Evolutionary conservation across 306 rosid genomes (phyloP).

Genomic region (Casuarina cunninghamiana): DNA sequence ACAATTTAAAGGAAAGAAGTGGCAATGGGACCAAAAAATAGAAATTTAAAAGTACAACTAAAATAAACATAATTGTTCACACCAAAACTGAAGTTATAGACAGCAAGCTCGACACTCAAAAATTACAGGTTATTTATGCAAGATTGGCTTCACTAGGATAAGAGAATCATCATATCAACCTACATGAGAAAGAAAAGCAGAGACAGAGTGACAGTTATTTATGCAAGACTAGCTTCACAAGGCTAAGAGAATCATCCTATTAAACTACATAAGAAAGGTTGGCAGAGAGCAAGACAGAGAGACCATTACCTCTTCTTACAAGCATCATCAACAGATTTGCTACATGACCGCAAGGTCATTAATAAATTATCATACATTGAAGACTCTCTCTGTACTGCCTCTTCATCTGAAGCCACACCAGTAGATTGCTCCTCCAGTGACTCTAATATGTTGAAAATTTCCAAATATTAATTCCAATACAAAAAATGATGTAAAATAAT

Average conservation of each 20-base stretch:
- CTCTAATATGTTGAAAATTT: slow-evolving; percentile 18
- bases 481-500: neutral
- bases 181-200: too few relatives aligned
- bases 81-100: neutral
- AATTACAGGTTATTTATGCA: neutral
- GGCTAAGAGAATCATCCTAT: neutral
- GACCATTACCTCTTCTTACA: slow-evolving; percentile 41
- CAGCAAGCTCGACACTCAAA: neutral
- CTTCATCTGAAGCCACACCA: slow-evolving; percentile 20
- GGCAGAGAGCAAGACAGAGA: neutral
- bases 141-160: neutral
- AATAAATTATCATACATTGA: slow-evolving; percentile 43
- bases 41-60: neutral
- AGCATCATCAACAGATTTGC: slow-evolving; percentile 40
- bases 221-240: neutral
- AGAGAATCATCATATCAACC: neutral
- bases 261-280: neutral
- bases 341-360: slow-evolving; percentile 34
- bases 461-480: neutral
- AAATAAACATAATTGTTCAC: neutral
- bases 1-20: neutral
- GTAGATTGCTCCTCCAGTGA: slow-evolving; percentile 18
- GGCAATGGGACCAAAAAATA: neutral
- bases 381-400: slow-evolving; percentile 28
- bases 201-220: neutral